Percentiles rank a stretch among this genome's conserved stretches.
phyloP scores from a whole-genome alignment of 345 rosid genomes.

The Moringa oleifera region DNA sequence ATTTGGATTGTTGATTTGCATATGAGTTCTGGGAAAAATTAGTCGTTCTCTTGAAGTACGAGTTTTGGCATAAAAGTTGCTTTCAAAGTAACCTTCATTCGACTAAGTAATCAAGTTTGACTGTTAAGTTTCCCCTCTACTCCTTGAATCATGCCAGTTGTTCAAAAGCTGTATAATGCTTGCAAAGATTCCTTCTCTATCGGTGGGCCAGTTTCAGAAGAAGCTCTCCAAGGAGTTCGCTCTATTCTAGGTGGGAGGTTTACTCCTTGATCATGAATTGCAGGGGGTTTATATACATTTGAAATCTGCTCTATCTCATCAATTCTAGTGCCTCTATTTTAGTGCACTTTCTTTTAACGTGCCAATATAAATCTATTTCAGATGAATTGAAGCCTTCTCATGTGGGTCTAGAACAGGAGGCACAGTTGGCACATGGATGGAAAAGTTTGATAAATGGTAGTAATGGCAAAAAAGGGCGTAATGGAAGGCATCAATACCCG shows the following conservation, averaged over 20 bases:
- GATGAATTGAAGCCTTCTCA: constrained; percentile 38
- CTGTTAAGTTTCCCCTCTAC: constrained; percentile 2
- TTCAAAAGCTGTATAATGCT: constrained; percentile 29
- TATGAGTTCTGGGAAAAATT: too few relatives aligned
- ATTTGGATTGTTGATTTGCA: constrained; percentile 8
- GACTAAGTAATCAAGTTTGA: constrained; percentile 1
- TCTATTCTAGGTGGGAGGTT: constrained; percentile 25
- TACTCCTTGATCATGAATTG: neutral
- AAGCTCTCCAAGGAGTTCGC: constrained; percentile 27
- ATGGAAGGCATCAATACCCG: constrained; percentile 58
- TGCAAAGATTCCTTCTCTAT: constrained; percentile 35
- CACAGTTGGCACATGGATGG: constrained; percentile 28
- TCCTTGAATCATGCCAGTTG: constrained; percentile 18
- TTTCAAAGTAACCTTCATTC: neutral
- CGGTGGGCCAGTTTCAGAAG: constrained; percentile 30
- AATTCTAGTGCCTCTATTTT: neutral
- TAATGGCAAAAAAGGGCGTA: constrained; percentile 44
- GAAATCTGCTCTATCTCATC: neutral
- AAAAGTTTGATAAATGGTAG: constrained; percentile 33
- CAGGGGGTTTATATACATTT: too few relatives aligned
- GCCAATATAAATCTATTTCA: constrained; percentile 12
- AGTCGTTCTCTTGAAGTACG: too few relatives aligned
- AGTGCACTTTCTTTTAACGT: neutral
- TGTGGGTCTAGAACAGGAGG: constrained; percentile 40
- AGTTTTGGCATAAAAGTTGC: too few relatives aligned